Evolutionary conservation across 257 asterid species (phyloP).

Genomic region (Petunia axillaris): DNA sequence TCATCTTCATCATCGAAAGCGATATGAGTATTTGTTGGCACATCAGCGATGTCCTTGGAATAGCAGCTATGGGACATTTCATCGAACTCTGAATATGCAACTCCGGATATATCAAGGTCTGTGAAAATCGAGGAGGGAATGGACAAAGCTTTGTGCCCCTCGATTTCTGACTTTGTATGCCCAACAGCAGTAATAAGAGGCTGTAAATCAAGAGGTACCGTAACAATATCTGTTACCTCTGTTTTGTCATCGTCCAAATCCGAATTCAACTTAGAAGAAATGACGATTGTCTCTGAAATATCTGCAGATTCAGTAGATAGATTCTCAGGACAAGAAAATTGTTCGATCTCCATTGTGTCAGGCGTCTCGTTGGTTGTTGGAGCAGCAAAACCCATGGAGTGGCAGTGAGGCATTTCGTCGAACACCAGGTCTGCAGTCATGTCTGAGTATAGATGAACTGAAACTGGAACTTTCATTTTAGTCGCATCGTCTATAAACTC

Average conservation of each 20-base stretch:
- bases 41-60: too few species aligned
- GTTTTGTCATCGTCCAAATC: background rate
- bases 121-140: background rate
- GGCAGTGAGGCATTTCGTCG: background rate
- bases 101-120: background rate
- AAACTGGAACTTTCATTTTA: background rate
- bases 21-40: too few species aligned
- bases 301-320: background rate
- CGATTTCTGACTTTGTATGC: background rate
- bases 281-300: background rate
- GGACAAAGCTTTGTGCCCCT: background rate
- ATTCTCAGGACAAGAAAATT: too few species aligned
- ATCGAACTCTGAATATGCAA: background rate
- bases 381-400: background rate
- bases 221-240: background rate
- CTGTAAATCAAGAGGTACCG: background rate
- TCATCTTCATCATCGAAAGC: too few species aligned
- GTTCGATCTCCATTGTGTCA: background rate
- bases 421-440: background rate
- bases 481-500: background rate
- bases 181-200: background rate
- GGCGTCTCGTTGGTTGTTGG: background rate
- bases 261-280: background rate
- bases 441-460: background rate
- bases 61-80: too few species aligned